phyloP scores from a whole-genome alignment of 345 rosid genomes.

The Reutealis trisperma region DNA sequence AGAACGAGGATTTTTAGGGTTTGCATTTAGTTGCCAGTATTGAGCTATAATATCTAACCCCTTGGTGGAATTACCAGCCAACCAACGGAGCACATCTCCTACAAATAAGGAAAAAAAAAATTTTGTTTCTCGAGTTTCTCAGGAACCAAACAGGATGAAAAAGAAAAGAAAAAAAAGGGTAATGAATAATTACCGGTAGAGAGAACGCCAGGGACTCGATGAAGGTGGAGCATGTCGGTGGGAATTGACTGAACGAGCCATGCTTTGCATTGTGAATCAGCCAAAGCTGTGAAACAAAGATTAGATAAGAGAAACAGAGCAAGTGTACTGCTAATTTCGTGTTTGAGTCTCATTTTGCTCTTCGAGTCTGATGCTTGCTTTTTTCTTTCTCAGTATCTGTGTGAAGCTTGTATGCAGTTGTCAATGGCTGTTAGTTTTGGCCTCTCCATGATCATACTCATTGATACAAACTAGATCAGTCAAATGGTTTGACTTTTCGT shows the following conservation, averaged over 20 bases:
- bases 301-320: conserved; percentile 24
- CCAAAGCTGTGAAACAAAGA: conserved; percentile 20
- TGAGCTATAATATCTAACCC: conserved; percentile 78
- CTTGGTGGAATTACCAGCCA: conserved; percentile 67
- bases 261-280: conserved; percentile 61
- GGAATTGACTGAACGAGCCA: conserved; percentile 97
- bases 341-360: not conserved
- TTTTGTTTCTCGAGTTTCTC: not conserved
- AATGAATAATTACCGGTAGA: conserved; percentile 52
- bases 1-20: conserved; percentile 63
- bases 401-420: too few species aligned
- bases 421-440: too few species aligned
- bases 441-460: too few species aligned
- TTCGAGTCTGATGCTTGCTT: not conserved
- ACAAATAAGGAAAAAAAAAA: not conserved
- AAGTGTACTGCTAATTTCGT: conserved; percentile 1
- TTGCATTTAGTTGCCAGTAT: conserved; percentile 75
- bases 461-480: too few species aligned
- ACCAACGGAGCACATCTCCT: conserved; percentile 82
- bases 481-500: too few species aligned
- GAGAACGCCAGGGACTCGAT: conserved; percentile 66
- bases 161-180: not conserved
- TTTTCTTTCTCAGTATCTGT: too few species aligned
- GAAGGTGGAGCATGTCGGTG: conserved; percentile 82
- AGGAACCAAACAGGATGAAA: not conserved